Evolutionary conservation across 2,329 filamentous ascomycete genomes (phyloP).

Genomic region (Huntiella moniliformis): DNA sequence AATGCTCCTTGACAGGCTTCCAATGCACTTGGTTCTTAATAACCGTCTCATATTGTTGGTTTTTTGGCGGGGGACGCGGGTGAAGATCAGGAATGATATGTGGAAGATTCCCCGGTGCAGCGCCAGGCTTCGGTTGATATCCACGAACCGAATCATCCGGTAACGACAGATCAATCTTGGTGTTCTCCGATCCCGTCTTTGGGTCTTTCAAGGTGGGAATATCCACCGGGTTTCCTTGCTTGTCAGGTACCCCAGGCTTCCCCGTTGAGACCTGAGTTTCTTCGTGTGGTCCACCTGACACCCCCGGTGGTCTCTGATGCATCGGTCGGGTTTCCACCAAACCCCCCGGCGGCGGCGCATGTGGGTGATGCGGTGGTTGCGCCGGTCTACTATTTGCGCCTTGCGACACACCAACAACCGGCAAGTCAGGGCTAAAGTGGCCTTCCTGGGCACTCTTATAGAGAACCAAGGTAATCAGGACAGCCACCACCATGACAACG

Average conservation of each 20-base stretch:
- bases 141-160: constrained; percentile 2
- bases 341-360: not conserved
- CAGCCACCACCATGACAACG: constrained; percentile 36
- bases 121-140: constrained; percentile 2
- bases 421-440: not conserved
- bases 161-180: constrained; percentile 5
- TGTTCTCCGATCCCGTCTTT: not conserved
- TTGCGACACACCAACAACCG: too few species aligned
- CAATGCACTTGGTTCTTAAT: constrained; percentile 37
- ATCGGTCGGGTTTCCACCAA: not conserved
- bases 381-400: too few species aligned
- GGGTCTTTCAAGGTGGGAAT: constrained; percentile 5
- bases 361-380: not conserved
- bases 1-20: constrained; percentile 55
- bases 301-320: not conserved
- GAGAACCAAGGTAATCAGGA: constrained; percentile 34
- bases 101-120: not conserved
- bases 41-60: not conserved
- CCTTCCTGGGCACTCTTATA: constrained; percentile 27
- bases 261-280: not conserved
- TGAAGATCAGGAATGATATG: not conserved
- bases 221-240: not conserved
- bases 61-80: not conserved
- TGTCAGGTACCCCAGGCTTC: too few species aligned
- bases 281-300: not conserved